Percentiles rank a stretch among this genome's conserved stretches.
Conservation (phyloP, 2,329 filamentous ascomycete species). For the Pseudogymnoascus sp. region DNA sequence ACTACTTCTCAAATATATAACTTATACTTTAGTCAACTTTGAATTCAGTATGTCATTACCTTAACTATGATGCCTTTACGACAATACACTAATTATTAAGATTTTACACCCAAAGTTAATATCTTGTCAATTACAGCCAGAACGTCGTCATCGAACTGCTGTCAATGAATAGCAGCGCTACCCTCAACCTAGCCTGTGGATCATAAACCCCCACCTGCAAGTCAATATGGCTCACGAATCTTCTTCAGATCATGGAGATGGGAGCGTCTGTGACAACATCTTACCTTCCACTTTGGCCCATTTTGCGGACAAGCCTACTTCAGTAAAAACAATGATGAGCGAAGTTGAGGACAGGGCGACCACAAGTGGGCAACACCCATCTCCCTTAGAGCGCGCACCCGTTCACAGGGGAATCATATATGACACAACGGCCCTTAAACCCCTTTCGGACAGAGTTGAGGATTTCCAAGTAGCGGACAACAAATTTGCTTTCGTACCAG, state of each 20-base stretch:
- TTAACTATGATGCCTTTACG: neutral
- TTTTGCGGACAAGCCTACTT: neutral
- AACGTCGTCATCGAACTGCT: neutral
- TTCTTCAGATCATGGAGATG: neutral
- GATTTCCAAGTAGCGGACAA: conserved; percentile 61
- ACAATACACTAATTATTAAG: neutral
- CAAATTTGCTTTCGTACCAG: conserved; percentile 63
- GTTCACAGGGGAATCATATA: neutral
- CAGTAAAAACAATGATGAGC: neutral
- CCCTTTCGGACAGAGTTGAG: conserved; percentile 21
- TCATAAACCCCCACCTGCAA: neutral
- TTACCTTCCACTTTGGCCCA: neutral
- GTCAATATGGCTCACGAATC: neutral
- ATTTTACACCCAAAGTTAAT: neutral
- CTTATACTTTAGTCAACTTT: neutral
- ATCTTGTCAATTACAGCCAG: neutral
- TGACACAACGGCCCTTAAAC: neutral
- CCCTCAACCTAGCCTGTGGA: neutral
- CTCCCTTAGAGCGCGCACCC: neutral
- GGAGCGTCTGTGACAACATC: neutral
- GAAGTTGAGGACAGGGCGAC: neutral
- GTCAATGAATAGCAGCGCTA: too few relatives aligned
- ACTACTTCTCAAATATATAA: neutral
- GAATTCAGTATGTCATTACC: neutral
- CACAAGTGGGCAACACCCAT: neutral